phyloP scores from a whole-genome alignment of 192 early-diverging fungal genomes.

The Diversispora eburnea region DNA sequence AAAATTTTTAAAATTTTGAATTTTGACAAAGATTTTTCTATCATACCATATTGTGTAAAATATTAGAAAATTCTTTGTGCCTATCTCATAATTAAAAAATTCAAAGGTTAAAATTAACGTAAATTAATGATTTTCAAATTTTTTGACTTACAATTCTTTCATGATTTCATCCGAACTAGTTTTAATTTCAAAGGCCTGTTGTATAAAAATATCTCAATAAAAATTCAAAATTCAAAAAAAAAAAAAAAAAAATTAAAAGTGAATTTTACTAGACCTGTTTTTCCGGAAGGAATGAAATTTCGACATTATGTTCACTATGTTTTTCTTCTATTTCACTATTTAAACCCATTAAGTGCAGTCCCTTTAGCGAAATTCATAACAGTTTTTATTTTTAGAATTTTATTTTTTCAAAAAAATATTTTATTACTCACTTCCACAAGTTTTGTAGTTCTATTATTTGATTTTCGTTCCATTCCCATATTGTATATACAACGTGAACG shows the following conservation, averaged over 20 bases:
- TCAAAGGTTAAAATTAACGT: neutral
- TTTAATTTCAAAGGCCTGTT: constrained; percentile 8
- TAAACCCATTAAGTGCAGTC: too few relatives aligned
- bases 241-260: neutral
- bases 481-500: neutral
- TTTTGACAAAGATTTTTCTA: too few relatives aligned
- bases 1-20: too few relatives aligned
- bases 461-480: constrained; percentile 16
- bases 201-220: neutral
- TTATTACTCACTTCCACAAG: neutral
- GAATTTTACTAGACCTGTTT: constrained; percentile 6
- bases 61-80: neutral
- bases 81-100: neutral
- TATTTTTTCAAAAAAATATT: too few relatives aligned
- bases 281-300: neutral
- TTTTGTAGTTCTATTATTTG: neutral
- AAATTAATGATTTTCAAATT: neutral
- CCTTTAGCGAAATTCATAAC: too few relatives aligned
- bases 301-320: neutral
- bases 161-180: neutral
- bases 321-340: too few relatives aligned
- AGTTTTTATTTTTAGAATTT: too few relatives aligned
- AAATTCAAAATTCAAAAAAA: neutral
- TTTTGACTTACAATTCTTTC: neutral
- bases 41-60: too few relatives aligned